Evolutionary conservation across 2,329 filamentous ascomycete species (phyloP).

Genomic region (Fusarium oligoseptatum): DNA sequence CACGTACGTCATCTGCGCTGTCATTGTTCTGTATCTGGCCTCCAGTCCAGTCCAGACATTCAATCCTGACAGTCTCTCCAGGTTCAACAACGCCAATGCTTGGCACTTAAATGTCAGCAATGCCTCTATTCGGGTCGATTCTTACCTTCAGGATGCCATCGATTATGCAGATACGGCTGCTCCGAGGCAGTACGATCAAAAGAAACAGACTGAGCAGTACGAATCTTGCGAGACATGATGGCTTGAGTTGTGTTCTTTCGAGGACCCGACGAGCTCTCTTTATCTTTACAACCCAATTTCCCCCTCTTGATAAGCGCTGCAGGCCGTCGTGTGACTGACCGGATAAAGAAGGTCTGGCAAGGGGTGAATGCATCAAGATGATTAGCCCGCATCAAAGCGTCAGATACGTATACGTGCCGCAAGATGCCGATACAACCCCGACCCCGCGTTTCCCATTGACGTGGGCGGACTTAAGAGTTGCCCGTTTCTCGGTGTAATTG

Average conservation of each 20-base stretch:
- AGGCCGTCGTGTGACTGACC: conserved; percentile 24
- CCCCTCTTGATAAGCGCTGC: conserved; percentile 25
- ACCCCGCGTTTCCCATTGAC: conserved; percentile 1
- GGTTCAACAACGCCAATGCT: conserved; percentile 79
- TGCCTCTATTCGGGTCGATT: background rate
- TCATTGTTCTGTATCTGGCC: conserved; percentile 93
- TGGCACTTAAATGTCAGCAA: conserved; percentile 70
- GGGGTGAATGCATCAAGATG: conserved; percentile 28
- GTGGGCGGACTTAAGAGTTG: background rate
- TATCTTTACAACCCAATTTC: background rate
- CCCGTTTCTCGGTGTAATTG: background rate
- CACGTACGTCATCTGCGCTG: conserved; percentile 86
- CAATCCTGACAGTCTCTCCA: conserved; percentile 91
- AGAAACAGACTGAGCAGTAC: conserved; percentile 44
- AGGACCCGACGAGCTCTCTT: background rate
- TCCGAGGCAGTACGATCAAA: conserved; percentile 45
- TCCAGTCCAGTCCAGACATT: conserved; percentile 88
- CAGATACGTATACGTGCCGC: background rate
- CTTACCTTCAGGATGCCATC: conserved; percentile 92
- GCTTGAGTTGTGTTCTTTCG: background rate
- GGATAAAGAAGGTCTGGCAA: conserved; percentile 30
- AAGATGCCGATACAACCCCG: conserved; percentile 1
- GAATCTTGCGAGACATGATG: conserved; percentile 42
- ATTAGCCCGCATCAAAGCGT: conserved; percentile 15
- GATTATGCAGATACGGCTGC: conserved; percentile 65